A percentile compares a stretch with the other conserved stretches of the same genome.
These are phyloP conservation scores for Rhodotorula glutinis DNA, from an alignment of 1,284 basidiomycete species.

Conservation along the genomic window DNA sequence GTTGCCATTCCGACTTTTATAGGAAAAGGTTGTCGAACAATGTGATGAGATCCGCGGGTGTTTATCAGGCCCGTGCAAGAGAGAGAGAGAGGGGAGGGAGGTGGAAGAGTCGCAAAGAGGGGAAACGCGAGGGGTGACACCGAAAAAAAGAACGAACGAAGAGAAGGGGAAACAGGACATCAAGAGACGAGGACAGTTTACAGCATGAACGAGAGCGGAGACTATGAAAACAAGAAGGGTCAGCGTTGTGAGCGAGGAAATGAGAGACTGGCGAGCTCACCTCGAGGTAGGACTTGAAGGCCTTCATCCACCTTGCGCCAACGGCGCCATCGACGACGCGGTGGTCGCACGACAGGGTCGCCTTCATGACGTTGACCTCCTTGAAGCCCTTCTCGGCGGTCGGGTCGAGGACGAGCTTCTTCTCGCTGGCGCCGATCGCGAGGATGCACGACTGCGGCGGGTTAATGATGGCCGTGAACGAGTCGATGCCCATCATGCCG, in stretches of 20 bases:
- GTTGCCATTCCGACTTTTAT: not conserved
- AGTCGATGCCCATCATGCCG: conserved; percentile 88
- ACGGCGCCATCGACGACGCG: conserved; percentile 86
- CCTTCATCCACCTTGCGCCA: conserved; percentile 81
- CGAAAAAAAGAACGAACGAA: not conserved
- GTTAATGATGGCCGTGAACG: conserved; percentile 99
- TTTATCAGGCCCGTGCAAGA: not conserved
- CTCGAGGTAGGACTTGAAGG: conserved; percentile 96
- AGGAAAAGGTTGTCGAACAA: not conserved
- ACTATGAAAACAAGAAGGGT: conserved; percentile 19
- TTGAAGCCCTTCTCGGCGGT: conserved; percentile 91
- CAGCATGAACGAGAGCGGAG: conserved; percentile 46
- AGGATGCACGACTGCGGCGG: conserved; percentile 97
- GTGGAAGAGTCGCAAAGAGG: not conserved
- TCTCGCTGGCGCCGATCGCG: conserved; percentile 84
- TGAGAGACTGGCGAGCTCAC: conserved; percentile 88
- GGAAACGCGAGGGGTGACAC: not conserved
- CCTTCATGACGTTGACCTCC: conserved; percentile 89
- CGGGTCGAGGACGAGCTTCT: conserved; percentile 80
- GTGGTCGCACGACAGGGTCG: conserved; percentile 92
- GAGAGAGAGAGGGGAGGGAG: not conserved
- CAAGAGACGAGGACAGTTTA: conserved; percentile 26
- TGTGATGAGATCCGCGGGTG: not conserved
- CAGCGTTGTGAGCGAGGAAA: not conserved
- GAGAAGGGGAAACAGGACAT: not conserved